Conservation (phyloP, 495 filamentous ascomycete genomes). For the Rostrohypoxylon terebratum region DNA sequence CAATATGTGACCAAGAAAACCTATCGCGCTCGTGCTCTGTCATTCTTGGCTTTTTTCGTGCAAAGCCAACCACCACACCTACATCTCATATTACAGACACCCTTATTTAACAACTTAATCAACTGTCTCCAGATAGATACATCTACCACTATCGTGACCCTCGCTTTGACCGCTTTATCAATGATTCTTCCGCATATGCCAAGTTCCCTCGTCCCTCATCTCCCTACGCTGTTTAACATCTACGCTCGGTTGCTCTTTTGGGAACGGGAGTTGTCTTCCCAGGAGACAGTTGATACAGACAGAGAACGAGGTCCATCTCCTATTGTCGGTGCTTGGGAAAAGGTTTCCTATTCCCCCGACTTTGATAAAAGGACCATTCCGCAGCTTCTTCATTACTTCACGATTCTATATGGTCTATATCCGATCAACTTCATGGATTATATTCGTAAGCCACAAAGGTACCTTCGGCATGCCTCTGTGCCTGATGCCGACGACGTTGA, state of each 20-base stretch:
- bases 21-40: constrained; percentile 67
- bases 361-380: constrained; percentile 71
- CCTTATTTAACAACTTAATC: constrained; percentile 72
- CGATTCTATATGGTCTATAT: constrained; percentile 81
- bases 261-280: constrained; percentile 64
- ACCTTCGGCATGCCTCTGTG: constrained; percentile 71
- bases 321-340: constrained; percentile 65
- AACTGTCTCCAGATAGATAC: constrained; percentile 78
- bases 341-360: constrained; percentile 65
- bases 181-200: constrained; percentile 84
- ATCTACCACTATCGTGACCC: constrained; percentile 72
- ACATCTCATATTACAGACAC: constrained; percentile 73
- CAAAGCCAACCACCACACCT: constrained; percentile 77
- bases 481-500: constrained; percentile 74
- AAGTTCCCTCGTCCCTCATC: constrained; percentile 68
- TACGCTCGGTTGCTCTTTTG: constrained; percentile 80
- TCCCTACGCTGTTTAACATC: constrained; percentile 78
- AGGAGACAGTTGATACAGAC: constrained; percentile 49
- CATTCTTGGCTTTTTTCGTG: constrained; percentile 72
- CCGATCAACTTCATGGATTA: constrained; percentile 83
- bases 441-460: constrained; percentile 78
- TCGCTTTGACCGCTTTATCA: constrained; percentile 73
- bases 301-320: constrained; percentile 46
- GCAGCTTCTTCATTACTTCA: constrained; percentile 80
- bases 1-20: constrained; percentile 68